Evolutionary conservation across 2,329 filamentous ascomycete species (phyloP).

Genomic region (Tolypocladium sp.): DNA sequence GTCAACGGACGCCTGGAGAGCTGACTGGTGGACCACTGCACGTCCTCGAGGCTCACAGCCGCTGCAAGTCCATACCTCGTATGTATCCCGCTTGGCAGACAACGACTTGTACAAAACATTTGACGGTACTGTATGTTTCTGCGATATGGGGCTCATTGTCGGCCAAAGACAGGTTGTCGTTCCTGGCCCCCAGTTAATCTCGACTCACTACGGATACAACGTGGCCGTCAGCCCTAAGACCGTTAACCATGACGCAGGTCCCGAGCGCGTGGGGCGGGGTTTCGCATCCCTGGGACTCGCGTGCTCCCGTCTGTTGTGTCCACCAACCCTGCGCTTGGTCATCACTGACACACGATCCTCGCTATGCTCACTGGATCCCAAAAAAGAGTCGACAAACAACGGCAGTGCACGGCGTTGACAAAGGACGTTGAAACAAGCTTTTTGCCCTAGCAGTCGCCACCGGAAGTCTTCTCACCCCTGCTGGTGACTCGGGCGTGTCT

Average conservation of each 20-base stretch:
- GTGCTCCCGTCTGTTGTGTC: neutral
- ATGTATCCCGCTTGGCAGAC: too few relatives aligned
- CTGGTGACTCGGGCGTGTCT: neutral
- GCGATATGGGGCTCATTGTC: neutral
- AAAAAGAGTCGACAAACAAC: neutral
- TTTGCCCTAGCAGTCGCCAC: neutral
- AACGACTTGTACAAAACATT: neutral
- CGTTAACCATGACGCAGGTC: neutral
- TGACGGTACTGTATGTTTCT: neutral
- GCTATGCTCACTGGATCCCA: neutral
- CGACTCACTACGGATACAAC: too few relatives aligned
- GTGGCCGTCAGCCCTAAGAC: neutral
- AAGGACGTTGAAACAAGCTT: neutral
- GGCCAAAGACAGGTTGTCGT: too few relatives aligned
- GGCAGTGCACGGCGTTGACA: neutral
- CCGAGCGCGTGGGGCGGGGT: neutral
- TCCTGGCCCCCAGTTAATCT: too few relatives aligned
- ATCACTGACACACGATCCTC: slow-evolving; percentile 2
- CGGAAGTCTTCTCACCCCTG: neutral
- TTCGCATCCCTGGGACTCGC: neutral
- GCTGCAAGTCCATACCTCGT: too few relatives aligned
- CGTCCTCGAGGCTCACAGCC: too few relatives aligned
- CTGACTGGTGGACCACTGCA: neutral
- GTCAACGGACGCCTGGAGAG: too few relatives aligned
- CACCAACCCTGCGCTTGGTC: neutral